Base-by-base conservation (phyloP, 169 alveolate genomes). In the Cryptosporidium meleagridis region DNA sequence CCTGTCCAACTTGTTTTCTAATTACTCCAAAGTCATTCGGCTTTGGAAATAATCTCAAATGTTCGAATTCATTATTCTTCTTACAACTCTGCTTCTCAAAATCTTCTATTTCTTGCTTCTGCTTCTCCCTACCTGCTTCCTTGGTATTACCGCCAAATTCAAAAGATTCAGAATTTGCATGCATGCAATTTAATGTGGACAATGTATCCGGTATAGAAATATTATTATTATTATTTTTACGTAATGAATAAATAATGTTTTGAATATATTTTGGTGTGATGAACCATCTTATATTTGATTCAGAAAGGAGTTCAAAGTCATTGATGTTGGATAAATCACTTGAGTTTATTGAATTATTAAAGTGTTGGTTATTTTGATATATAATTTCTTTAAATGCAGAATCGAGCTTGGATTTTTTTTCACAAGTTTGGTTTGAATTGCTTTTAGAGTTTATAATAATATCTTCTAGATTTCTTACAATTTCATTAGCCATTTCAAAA, bases 1-100 rank as follows among this genome's bases (percentile, higher is more conserved):
- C 98, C 58, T 85, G 91, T 31, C 97, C 97, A 37, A 96, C 96
- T 21, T 84, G 70, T n/a, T 86, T 91, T n/a, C 95, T 84, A 45
- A 94, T 70, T 45, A 69, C 73, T n/a, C 93, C 93, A 55, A 93
- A 80, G 33, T 59, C 73, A 29, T 35, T 26, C 9, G 89, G 75
- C 1, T 62, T 65, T 62, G 89, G 89, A 35, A 65, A 65, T 33
- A 65, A 39, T 18, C 72, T 52, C 12, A 65, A 0, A 14, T 21
- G 1, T 23, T 37, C 51, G 0, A 51, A 23, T 4, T 0, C 18
- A 51, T 33, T 62, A 35, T 29, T 65, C 21, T 37, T 65, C 48
- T 33, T 65, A n/a, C 72, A 26, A 9, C 8, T 29, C 14, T 65
- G 48, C 51, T 26, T n/a, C 72, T 65, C 29, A 31, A 39, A 33